Base-by-base conservation (phyloP, 495 filamentous ascomycete species). In the Penicillium arizonense region DNA sequence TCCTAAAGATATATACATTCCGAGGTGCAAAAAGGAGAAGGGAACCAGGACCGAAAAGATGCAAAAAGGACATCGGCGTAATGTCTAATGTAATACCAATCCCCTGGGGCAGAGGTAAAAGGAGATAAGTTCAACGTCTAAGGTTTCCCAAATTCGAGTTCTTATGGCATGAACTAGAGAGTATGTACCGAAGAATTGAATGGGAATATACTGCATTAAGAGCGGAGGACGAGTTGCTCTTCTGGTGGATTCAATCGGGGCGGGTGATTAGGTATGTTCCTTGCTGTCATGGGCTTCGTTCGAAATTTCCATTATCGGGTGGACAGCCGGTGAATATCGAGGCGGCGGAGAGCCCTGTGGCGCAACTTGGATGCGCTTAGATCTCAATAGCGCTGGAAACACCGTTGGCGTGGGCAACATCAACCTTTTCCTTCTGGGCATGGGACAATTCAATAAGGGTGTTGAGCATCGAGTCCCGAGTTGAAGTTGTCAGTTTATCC, bases 391-490 rank as follows among this genome's bases (percentile, higher is more conserved):
- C 70, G 38, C 68, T 69, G 0, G 74, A 73, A 10, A 60, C 64
- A 12, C 67, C 69, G 10, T 68, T 69, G 30, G 61, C 34, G 26
- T 23, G 36, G 13, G 61, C 48, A 18, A 52, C 26, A 23, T 67
- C 59, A 21, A 55, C 42, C 38, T 66, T 59, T 18, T 56, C 28
- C 35, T 57, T 34, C 9, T 66, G 48, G 7, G 59, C 60, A 10
- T 70, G 42, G 11, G 87, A 85, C 52, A 96, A 73, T 21, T 72
- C 69, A 30, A 87, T 67, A 21, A 96, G 71, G 57, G 87, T 90
- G 53, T 78, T 78, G 42, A 95, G 76, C 93, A 98, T 97, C 46
- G 83, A 71, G 13, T 91, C 86, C 34, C 87, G 80, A 3, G 86
- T 90, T 9, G 75, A 77, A 46, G 77, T 75, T n/a, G 86, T 80